Evolutionary conservation across 331 rosid genomes (phyloP).

Genomic region (Rosa hybrid): DNA sequence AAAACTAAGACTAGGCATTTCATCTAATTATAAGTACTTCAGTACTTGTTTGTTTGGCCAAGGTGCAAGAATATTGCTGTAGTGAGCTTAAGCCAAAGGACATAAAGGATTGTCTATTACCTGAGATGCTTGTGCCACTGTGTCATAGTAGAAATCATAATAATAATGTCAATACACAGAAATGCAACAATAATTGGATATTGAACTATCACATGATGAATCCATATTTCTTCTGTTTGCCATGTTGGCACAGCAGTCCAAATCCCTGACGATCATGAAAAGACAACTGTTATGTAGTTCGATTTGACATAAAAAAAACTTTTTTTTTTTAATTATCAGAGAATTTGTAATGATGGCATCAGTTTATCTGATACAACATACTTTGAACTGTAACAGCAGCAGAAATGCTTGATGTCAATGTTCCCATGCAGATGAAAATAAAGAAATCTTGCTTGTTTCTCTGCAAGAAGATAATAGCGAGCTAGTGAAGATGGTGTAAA

Average conservation of each 20-base stretch:
- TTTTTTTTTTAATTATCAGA: constrained; percentile 6
- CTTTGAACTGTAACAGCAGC: constrained; percentile 64
- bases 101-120: constrained; percentile 43
- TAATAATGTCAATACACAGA: constrained; percentile 52
- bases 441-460: constrained; percentile 90
- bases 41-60: not conserved
- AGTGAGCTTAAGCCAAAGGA: not conserved
- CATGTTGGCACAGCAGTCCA: constrained; percentile 50
- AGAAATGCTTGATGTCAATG: constrained; percentile 50
- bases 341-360: constrained; percentile 16
- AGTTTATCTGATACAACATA: constrained; percentile 42
- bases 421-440: constrained; percentile 69
- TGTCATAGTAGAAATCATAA: constrained; percentile 49
- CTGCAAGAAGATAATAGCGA: constrained; percentile 62
- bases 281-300: constrained; percentile 9
- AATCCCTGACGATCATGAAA: constrained; percentile 50
- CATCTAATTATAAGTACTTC: not conserved
- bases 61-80: not conserved
- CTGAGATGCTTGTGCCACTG: constrained; percentile 68
- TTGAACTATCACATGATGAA: constrained; percentile 48
- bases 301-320: constrained; percentile 4
- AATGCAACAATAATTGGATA: constrained; percentile 66
- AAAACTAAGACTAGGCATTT: not conserved
- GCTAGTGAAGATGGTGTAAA: constrained; percentile 14
- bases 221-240: constrained; percentile 63